A percentile compares a stretch with the other conserved stretches of the same genome.
Evolutionary conservation across 495 filamentous ascomycete species (phyloP).

Genomic region (Neurospora sp.): DNA sequence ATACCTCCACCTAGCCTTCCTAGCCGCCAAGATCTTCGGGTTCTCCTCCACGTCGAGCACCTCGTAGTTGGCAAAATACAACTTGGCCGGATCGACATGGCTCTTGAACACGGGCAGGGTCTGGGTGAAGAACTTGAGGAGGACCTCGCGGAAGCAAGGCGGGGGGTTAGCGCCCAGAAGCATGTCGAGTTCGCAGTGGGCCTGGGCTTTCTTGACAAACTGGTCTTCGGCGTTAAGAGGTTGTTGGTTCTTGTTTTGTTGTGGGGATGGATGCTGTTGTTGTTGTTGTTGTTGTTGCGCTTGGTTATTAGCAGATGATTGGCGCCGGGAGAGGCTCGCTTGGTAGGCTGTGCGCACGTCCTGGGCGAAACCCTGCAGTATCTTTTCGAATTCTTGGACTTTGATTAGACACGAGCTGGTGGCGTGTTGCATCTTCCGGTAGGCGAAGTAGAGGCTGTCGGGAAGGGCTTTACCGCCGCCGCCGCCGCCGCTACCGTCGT

Average conservation of each 20-base stretch:
- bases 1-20: slow-evolving; percentile 14
- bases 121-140: slow-evolving; percentile 34
- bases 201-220: slow-evolving; percentile 24
- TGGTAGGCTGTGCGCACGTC: slow-evolving; percentile 40
- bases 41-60: slow-evolving; percentile 39
- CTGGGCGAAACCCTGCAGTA: slow-evolving; percentile 30
- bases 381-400: slow-evolving; percentile 38
- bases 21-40: slow-evolving; percentile 13
- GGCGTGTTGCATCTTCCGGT: slow-evolving; percentile 35
- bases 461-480: slow-evolving; percentile 10
- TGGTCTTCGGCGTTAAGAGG: slow-evolving; percentile 16
- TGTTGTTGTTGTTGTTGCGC: slow-evolving; percentile 9
- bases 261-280: slow-evolving; percentile 2
- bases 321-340: slow-evolving; percentile 20
- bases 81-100: slow-evolving; percentile 31
- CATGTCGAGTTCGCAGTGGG: slow-evolving; percentile 39
- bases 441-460: slow-evolving; percentile 33
- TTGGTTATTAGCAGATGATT: slow-evolving; percentile 9
- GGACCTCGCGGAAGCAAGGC: slow-evolving; percentile 35
- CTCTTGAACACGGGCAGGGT: slow-evolving; percentile 30
- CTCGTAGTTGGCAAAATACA: slow-evolving; percentile 41
- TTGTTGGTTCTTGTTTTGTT: slow-evolving; percentile 9
- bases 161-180: slow-evolving; percentile 36
- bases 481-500: slow-evolving; percentile 12
- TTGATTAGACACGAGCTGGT: slow-evolving; percentile 32